Evolutionary conservation across 192 early-diverging fungal species (phyloP), one percentile per base, ranked within the genome.

Genomic region (Entomortierella beljakovae): DNA sequence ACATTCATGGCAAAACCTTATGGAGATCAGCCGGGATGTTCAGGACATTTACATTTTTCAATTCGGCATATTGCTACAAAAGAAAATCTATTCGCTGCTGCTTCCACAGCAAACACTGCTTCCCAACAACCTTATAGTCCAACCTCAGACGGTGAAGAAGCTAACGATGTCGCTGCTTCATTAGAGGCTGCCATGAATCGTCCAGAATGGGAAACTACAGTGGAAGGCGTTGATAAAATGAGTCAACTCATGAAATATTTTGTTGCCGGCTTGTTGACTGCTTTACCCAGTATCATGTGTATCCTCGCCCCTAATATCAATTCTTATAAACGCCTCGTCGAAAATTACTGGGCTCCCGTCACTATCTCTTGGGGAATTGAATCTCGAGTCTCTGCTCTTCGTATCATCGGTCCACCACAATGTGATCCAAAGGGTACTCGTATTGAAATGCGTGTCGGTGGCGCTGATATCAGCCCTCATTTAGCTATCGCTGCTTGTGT

Each of bases 1-100:
- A 89, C 87, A 13, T 95, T 95, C 83, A 95, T 95, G 94, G 94
- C 94, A 4, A 95, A 95, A 60, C 94, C 94, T 1, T 87, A 90
- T 64, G 49, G 62, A 0, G 82, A 90, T 38, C 71, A 91, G 25
- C 94, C 94, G 3, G 94, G 94, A 4, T 93, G 92, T 66, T 93
- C 91, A 25, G 94, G 94, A 15, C 94, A 95, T 71, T 74, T 91
- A 15, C 94, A 95, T 82, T 88, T 95, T 69, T 88, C 84, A 35
- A 63, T 94, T 43, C 82, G 80, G n/a, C 68, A 88, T 64, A 57
- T 80, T 11, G 61, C 53, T 6, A 62, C 81, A 6, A 85, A 85
- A 18, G 50, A 71, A 7, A 91, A 91, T 66, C 71, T 82, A 0
- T 92, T 92, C 82, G 85, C 80, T 16, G 75, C 66, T 35, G 58